phyloP scores from a whole-genome alignment of 208 protist species.

The Kentomonas sorsogonicus region DNA sequence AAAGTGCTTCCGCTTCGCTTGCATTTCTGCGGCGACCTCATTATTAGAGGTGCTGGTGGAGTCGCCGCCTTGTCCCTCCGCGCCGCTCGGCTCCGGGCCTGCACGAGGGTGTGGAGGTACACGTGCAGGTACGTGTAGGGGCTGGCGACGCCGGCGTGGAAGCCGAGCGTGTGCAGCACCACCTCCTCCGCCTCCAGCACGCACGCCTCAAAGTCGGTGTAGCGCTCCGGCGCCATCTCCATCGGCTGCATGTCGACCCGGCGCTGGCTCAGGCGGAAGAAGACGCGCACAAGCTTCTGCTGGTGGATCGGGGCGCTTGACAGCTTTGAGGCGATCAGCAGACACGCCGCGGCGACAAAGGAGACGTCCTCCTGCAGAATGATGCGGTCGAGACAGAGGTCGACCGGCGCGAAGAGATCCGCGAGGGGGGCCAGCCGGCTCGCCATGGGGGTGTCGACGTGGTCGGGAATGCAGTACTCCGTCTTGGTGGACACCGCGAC shows the following conservation, averaged over 20 bases:
- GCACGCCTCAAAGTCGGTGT: conserved; percentile 66
- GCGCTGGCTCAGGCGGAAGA: conserved; percentile 50
- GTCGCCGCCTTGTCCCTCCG: not conserved
- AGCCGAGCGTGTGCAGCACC: conserved; percentile 68
- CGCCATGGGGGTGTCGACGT: conserved; percentile 32
- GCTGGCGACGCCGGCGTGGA: conserved; percentile 76
- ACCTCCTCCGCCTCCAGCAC: conserved; percentile 70
- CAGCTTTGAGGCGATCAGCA: conserved; percentile 75
- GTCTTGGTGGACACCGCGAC: too few species aligned
- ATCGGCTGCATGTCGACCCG: conserved; percentile 26
- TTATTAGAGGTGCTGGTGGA: not conserved
- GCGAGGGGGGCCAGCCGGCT: conserved; percentile 45
- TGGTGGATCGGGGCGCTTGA: conserved; percentile 53
- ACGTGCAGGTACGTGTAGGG: conserved; percentile 74
- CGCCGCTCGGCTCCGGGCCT: not conserved
- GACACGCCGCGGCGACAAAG: conserved; percentile 68
- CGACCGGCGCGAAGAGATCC: conserved; percentile 68
- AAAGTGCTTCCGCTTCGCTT: conserved; percentile 12
- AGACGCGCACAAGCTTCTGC: conserved; percentile 49
- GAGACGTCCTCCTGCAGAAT: conserved; percentile 58
- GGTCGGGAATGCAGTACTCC: conserved; percentile 52
- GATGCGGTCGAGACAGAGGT: conserved; percentile 68
- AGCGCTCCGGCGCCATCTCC: conserved; percentile 13
- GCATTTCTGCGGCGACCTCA: not conserved
- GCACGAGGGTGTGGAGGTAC: conserved; percentile 56